phyloP scores from a whole-genome alignment of 2,329 filamentous ascomycete genomes.

The Pestalotiopsis sp. region DNA sequence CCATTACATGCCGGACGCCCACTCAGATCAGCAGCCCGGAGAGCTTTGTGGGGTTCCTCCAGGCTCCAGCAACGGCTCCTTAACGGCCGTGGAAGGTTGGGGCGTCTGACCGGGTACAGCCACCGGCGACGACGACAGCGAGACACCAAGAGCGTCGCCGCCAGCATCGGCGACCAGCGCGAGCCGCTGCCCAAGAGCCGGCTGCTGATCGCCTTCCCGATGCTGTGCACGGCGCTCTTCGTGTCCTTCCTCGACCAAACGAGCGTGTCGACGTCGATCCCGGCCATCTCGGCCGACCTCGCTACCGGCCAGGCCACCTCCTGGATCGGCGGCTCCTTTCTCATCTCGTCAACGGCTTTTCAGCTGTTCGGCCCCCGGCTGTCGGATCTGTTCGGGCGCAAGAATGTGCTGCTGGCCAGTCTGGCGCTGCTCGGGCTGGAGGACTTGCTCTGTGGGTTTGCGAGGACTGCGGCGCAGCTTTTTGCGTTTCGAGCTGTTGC shows the following conservation, averaged over 20 bases:
- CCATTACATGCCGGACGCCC: too few relatives aligned
- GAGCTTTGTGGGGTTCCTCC: too few relatives aligned
- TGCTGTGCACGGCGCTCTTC: slow-evolving; percentile 12
- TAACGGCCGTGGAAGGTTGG: not conserved
- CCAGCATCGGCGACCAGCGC: not conserved
- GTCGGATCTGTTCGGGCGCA: slow-evolving; percentile 11
- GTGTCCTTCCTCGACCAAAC: slow-evolving; percentile 20
- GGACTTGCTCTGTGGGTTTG: slow-evolving; percentile 24
- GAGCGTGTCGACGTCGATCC: slow-evolving; percentile 14
- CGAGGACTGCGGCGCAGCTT: slow-evolving; percentile 24
- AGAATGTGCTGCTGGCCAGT: not conserved
- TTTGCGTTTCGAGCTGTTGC: slow-evolving; percentile 30
- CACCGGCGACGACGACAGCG: not conserved
- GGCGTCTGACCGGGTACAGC: not conserved
- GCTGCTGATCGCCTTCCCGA: not conserved
- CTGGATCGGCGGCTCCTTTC: not conserved
- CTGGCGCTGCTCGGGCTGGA: not conserved
- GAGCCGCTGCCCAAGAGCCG: not conserved
- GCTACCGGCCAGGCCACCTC: not conserved
- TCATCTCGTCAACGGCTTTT: slow-evolving; percentile 6
- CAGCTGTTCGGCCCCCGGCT: slow-evolving; percentile 10
- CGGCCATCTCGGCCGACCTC: slow-evolving; percentile 6
- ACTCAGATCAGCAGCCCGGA: too few relatives aligned
- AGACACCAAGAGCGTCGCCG: not conserved
- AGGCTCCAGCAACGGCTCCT: too few relatives aligned